Evolutionary conservation across 805 yeast genomes (phyloP).

Genomic region (Nakazawaea molendinolei): DNA sequence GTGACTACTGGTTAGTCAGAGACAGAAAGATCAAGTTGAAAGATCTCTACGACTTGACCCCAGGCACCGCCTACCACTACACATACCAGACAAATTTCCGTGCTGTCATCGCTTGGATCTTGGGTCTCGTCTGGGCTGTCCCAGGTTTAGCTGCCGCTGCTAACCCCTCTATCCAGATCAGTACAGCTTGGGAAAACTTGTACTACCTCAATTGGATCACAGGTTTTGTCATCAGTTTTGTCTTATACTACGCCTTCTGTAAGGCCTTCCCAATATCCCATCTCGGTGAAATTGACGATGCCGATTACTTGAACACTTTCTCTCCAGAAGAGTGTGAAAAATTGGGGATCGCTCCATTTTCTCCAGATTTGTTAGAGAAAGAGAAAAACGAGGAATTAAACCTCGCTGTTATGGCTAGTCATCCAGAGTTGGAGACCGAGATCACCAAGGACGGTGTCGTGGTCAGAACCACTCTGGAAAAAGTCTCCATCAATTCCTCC

Average conservation of each 20-base stretch:
- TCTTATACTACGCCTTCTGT: conserved; percentile 29
- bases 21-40: conserved; percentile 30
- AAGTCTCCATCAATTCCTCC: not conserved
- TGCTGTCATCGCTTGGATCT: conserved; percentile 29
- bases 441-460: not conserved
- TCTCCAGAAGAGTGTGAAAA: conserved; percentile 25
- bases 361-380: not conserved
- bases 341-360: conserved; percentile 23
- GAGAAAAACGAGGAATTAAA: conserved; percentile 1
- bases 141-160: conserved; percentile 38
- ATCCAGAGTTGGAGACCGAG: conserved; percentile 6
- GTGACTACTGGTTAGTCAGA: conserved; percentile 35
- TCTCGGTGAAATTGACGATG: conserved; percentile 26
- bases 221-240: conserved; percentile 51
- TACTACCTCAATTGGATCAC: conserved; percentile 61
- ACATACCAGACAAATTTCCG: conserved; percentile 37
- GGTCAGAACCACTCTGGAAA: not conserved
- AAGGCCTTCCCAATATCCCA: conserved; percentile 30
- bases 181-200: conserved; percentile 31
- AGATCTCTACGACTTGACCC: conserved; percentile 30
- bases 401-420: conserved; percentile 1
- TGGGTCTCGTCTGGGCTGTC: conserved; percentile 39
- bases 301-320: conserved; percentile 25
- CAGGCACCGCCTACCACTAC: conserved; percentile 31
- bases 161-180: conserved; percentile 11